These are phyloP conservation scores for Dothiorella sarmentorum DNA, from an alignment of 2,329 filamentous ascomycete species.

Conservation along the genomic window DNA sequence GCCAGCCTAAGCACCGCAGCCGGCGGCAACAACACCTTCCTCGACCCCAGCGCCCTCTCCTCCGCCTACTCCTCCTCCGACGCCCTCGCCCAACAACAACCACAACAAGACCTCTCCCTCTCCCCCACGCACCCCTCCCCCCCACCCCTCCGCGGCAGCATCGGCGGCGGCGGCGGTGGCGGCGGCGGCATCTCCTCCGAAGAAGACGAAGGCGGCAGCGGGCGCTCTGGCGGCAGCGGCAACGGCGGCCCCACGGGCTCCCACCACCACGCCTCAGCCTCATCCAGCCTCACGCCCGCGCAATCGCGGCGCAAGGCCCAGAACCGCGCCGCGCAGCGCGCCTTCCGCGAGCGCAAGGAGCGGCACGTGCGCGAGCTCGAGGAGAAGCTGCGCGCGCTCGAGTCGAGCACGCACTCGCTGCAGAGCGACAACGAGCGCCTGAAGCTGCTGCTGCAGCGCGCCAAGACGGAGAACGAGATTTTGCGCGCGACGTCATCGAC, in stretches of 20 bases:
- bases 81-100: slow-evolving; percentile 20
- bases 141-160: slow-evolving; percentile 38
- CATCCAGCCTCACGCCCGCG: slow-evolving; percentile 42
- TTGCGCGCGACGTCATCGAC: slow-evolving; percentile 62
- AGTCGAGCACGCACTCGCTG: slow-evolving; percentile 68
- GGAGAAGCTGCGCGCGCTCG: slow-evolving; percentile 73
- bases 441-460: slow-evolving; percentile 77
- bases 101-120: not conserved
- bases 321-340: slow-evolving; percentile 77
- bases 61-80: slow-evolving; percentile 26
- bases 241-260: too few species aligned
- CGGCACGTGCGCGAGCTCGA: slow-evolving; percentile 91
- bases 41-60: too few species aligned
- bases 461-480: slow-evolving; percentile 89
- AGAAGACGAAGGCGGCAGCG: slow-evolving; percentile 28
- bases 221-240: not conserved
- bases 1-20: slow-evolving; percentile 42
- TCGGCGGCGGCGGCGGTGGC: slow-evolving; percentile 44
- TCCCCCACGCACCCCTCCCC: slow-evolving; percentile 14
- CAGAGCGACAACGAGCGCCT: slow-evolving; percentile 82
- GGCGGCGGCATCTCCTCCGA: not conserved
- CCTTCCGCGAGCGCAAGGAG: slow-evolving; percentile 94
- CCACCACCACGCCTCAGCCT: too few species aligned
- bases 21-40: not conserved
- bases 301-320: slow-evolving; percentile 64